A percentile compares a stretch with the other conserved stretches of the same genome.
phyloP scores from a whole-genome alignment of 768 basidiomycete genomes.

The Tulasnella calospora region DNA sequence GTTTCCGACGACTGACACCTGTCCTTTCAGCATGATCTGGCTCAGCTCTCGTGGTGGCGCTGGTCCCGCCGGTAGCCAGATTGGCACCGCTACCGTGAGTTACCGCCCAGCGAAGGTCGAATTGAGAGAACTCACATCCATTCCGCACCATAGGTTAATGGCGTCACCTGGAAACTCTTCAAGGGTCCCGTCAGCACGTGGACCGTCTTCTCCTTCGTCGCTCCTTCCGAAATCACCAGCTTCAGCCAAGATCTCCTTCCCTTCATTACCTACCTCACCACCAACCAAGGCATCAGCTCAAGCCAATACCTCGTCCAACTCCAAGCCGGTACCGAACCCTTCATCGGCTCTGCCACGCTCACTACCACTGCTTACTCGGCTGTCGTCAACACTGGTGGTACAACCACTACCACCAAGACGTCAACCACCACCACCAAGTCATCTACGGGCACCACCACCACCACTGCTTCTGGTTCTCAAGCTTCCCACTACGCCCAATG shows the following conservation, averaged over 20 bases:
- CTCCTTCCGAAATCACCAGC: slow-evolving; percentile 2
- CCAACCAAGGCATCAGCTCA: slow-evolving; percentile 43
- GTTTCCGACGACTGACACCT: background rate
- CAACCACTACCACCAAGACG: background rate
- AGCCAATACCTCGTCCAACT: slow-evolving; percentile 56
- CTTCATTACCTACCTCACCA: slow-evolving; percentile 47
- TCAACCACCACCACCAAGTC: background rate
- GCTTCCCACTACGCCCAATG: background rate
- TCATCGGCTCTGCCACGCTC: background rate
- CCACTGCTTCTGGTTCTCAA: background rate
- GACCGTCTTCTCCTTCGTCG: slow-evolving; percentile 16
- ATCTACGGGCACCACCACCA: background rate
- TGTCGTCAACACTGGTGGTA: background rate
- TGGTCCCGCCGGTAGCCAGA: slow-evolving; percentile 10
- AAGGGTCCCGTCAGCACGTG: slow-evolving; percentile 1
- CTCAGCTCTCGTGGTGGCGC: slow-evolving; percentile 16
- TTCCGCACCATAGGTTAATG: background rate
- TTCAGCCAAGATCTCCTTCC: slow-evolving; percentile 17
- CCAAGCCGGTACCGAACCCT: slow-evolving; percentile 59
- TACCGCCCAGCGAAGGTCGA: background rate
- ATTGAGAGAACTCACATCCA: background rate
- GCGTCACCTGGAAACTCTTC: background rate
- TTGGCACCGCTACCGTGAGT: slow-evolving; percentile 13
- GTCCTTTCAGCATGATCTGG: slow-evolving; percentile 13
- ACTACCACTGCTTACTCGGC: background rate